Conservation (phyloP, 495 filamentous ascomycete species). For the Neurospora sublineolata region DNA sequence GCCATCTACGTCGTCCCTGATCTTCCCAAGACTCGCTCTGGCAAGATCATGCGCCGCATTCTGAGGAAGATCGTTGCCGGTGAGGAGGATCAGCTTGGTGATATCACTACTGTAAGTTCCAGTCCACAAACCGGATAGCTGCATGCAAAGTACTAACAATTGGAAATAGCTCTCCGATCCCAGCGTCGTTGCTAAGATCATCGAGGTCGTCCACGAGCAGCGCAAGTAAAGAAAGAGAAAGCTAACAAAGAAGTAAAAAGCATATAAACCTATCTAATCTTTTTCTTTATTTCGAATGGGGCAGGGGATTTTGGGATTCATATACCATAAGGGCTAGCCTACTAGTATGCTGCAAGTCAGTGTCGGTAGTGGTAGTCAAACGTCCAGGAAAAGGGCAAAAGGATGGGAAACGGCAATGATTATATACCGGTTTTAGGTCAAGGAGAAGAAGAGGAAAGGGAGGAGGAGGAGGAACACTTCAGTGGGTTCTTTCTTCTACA, state of each 20-base stretch:
- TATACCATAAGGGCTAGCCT: neutral
- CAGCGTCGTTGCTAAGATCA: slow-evolving; percentile 79
- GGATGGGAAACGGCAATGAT: neutral
- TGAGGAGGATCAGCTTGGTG: slow-evolving; percentile 93
- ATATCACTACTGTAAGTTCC: slow-evolving; percentile 72
- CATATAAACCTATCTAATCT: neutral
- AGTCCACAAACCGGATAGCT: neutral
- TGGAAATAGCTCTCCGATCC: slow-evolving; percentile 70
- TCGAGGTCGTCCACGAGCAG: slow-evolving; percentile 57
- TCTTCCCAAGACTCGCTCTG: slow-evolving; percentile 89
- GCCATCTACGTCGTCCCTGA: slow-evolving; percentile 81
- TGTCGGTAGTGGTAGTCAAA: neutral
- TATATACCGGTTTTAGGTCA: neutral
- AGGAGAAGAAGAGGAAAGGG: neutral
- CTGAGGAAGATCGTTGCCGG: slow-evolving; percentile 91
- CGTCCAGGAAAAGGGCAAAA: neutral
- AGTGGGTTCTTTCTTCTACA: neutral
- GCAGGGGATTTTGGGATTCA: neutral
- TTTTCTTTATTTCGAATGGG: neutral
- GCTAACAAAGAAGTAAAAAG: neutral
- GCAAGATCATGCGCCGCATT: slow-evolving; percentile 98
- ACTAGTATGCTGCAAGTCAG: neutral
- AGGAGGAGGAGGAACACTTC: neutral
- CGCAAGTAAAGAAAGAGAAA: slow-evolving; percentile 30
- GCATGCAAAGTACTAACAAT: slow-evolving; percentile 24